These are phyloP conservation scores for Naematelia aurantialba DNA, from an alignment of 768 basidiomycete genomes.

Conservation along the genomic window DNA sequence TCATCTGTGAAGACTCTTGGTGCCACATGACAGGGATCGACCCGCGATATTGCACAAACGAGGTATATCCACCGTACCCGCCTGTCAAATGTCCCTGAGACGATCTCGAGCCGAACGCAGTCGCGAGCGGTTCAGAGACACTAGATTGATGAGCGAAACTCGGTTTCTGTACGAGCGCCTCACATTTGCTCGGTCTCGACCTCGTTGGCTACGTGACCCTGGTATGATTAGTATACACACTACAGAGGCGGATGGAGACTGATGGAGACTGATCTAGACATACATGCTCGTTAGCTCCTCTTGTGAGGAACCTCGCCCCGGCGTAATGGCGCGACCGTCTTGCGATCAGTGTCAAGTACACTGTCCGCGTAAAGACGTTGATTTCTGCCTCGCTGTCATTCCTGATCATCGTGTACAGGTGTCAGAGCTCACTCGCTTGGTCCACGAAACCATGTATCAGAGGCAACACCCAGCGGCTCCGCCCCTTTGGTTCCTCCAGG, in stretches of 20 bases:
- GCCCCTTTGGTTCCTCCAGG: slow-evolving; percentile 45
- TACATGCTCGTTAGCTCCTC: slow-evolving; percentile 91
- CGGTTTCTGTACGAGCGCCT: slow-evolving; percentile 1
- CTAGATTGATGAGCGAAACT: slow-evolving; percentile 13
- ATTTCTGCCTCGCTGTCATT: slow-evolving; percentile 60
- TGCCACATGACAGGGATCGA: slow-evolving; percentile 97
- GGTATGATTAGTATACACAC: neutral
- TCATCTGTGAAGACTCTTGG: slow-evolving; percentile 85
- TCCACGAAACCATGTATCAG: slow-evolving; percentile 95
- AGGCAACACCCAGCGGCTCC: slow-evolving; percentile 78
- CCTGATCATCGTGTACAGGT: neutral
- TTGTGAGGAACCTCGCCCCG: slow-evolving; percentile 86
- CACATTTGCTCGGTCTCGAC: slow-evolving; percentile 95
- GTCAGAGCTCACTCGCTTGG: slow-evolving; percentile 76
- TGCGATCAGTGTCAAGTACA: slow-evolving; percentile 93
- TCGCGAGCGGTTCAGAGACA: slow-evolving; percentile 48
- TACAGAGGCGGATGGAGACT: neutral
- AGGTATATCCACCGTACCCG: slow-evolving; percentile 74
- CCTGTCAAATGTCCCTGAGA: neutral
- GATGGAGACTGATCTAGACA: slow-evolving; percentile 5
- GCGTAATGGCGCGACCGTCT: slow-evolving; percentile 91
- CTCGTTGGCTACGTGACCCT: slow-evolving; percentile 98
- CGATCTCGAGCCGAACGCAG: slow-evolving; percentile 27
- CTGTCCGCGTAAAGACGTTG: slow-evolving; percentile 78
- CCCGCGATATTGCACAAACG: slow-evolving; percentile 93